Evolutionary conservation across 1,284 basidiomycete species (phyloP).

Genomic region (Naganishia albida): DNA sequence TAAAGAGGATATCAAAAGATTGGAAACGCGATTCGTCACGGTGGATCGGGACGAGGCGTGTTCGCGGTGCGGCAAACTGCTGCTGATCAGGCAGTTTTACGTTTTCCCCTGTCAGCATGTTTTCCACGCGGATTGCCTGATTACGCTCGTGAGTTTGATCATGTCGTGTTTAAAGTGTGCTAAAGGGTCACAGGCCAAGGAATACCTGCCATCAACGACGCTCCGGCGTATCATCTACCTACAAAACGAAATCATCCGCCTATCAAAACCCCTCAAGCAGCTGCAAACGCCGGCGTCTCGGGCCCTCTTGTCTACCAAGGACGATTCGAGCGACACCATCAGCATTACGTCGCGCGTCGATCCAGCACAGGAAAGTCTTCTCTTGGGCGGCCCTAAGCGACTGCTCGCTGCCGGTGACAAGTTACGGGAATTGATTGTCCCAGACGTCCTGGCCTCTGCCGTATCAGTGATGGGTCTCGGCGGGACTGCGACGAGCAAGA

Average conservation of each 20-base stretch:
- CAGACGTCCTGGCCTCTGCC: slow-evolving; percentile 74
- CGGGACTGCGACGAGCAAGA: slow-evolving; percentile 58
- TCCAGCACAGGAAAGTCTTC: slow-evolving; percentile 44
- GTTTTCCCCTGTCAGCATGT: slow-evolving; percentile 96
- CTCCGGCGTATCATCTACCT: slow-evolving; percentile 79
- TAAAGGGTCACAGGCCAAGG: slow-evolving; percentile 68
- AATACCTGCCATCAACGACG: slow-evolving; percentile 76
- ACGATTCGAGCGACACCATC: slow-evolving; percentile 9
- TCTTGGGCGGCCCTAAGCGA: slow-evolving; percentile 65
- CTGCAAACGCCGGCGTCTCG: slow-evolving; percentile 48
- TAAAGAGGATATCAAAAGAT: slow-evolving; percentile 81
- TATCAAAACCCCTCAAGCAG: slow-evolving; percentile 24
- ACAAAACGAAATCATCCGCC: slow-evolving; percentile 71
- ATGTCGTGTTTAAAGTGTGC: neutral
- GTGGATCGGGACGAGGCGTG: slow-evolving; percentile 87
- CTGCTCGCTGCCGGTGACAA: slow-evolving; percentile 84
- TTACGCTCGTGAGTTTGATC: slow-evolving; percentile 70
- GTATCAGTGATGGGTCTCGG: slow-evolving; percentile 48
- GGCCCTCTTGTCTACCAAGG: slow-evolving; percentile 42
- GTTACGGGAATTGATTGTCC: slow-evolving; percentile 83
- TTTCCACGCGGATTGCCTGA: slow-evolving; percentile 93
- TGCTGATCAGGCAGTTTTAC: slow-evolving; percentile 91
- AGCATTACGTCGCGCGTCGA: slow-evolving; percentile 30
- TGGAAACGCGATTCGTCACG: slow-evolving; percentile 89
- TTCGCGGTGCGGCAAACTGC: slow-evolving; percentile 70